Percentiles rank a stretch among this genome's conserved stretches.
Conservation (phyloP, 805 yeast genomes). For the Kodamaea hsintzibuensis region DNA sequence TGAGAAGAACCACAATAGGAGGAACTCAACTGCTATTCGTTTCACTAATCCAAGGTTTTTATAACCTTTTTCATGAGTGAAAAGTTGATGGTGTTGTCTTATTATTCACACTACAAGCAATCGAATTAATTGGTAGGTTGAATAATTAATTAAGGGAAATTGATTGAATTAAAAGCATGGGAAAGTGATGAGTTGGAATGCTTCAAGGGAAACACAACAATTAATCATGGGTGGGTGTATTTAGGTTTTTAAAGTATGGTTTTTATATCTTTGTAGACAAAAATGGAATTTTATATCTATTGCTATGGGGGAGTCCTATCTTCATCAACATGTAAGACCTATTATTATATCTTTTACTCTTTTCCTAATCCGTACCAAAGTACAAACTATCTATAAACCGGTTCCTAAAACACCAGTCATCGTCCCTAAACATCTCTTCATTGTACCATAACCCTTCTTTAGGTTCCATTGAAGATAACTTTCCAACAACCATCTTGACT, state of each 20-base stretch:
- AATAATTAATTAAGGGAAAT: neutral
- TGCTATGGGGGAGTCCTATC: too few species aligned
- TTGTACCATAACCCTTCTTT: conserved; percentile 26
- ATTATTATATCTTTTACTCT: neutral
- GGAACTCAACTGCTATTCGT: conserved; percentile 49
- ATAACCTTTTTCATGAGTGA: neutral
- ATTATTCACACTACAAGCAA: neutral
- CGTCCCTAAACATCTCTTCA: conserved; percentile 44
- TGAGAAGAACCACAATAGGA: conserved; percentile 37
- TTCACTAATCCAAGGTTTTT: conserved; percentile 37
- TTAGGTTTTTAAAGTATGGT: too few species aligned
- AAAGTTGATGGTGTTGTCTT: too few species aligned
- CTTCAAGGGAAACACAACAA: too few species aligned
- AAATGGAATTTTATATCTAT: too few species aligned
- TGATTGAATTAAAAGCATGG: neutral
- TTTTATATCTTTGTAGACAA: too few species aligned
- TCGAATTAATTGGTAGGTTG: too few species aligned
- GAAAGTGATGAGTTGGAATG: neutral
- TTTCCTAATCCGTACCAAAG: conserved; percentile 58
- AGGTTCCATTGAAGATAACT: conserved; percentile 46
- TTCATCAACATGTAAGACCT: too few species aligned
- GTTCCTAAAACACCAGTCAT: conserved; percentile 60
- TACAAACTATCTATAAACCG: conserved; percentile 76
- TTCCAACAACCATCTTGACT: conserved; percentile 70
- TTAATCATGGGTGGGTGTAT: too few species aligned